Conservation (phyloP, 257 asterid species). For the Nicotiana knightiana region DNA sequence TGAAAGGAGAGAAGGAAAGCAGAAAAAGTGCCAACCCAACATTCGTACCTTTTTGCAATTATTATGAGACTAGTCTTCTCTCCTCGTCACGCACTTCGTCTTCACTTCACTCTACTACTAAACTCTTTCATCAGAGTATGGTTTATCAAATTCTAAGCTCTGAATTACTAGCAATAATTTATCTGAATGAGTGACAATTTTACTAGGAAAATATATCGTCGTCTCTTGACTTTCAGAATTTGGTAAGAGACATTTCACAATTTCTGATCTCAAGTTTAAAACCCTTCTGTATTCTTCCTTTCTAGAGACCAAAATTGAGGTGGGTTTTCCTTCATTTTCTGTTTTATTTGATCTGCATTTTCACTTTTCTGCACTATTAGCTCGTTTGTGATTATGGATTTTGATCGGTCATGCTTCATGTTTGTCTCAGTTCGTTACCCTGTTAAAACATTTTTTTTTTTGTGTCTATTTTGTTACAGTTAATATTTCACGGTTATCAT, state of each 20-base stretch:
- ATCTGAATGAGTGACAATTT: neutral
- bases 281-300: neutral
- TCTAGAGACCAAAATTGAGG: neutral
- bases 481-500: neutral
- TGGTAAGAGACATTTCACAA: too few species aligned
- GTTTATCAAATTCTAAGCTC: too few species aligned
- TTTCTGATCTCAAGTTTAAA: neutral
- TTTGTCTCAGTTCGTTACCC: neutral
- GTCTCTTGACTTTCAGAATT: neutral
- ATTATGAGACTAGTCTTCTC: too few species aligned
- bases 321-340: neutral
- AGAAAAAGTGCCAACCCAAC: too few species aligned
- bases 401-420: neutral
- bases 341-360: neutral
- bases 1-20: too few species aligned
- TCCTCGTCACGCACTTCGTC: too few species aligned
- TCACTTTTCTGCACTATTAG: neutral
- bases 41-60: too few species aligned
- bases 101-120: too few species aligned
- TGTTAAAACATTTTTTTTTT: too few species aligned
- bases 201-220: neutral
- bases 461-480: neutral
- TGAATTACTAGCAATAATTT: neutral
- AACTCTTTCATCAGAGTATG: too few species aligned
- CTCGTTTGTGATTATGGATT: neutral